Evolutionary conservation across 1,139 yeast genomes (phyloP).

Genomic region (Sugiyamaella sp.): DNA sequence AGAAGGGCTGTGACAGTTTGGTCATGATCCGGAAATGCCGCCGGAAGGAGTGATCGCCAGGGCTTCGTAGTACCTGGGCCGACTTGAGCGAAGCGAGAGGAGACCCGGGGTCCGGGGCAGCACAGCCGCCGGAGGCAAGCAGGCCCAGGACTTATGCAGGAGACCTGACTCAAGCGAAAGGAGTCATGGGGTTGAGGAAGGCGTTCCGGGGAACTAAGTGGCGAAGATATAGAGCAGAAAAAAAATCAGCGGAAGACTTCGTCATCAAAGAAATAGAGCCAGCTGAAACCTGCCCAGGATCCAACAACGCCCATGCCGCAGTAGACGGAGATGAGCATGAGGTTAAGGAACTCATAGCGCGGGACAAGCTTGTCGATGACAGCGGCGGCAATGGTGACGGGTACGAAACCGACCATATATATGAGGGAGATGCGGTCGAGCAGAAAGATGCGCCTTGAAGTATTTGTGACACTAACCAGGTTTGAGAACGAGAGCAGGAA

Average conservation of each 20-base stretch:
- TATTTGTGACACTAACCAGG: slow-evolving; percentile 59
- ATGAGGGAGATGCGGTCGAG: slow-evolving; percentile 71
- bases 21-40: too few relatives aligned
- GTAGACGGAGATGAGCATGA: slow-evolving; percentile 83
- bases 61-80: too few relatives aligned
- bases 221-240: not conserved
- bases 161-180: not conserved
- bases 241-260: slow-evolving; percentile 31
- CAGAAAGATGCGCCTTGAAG: slow-evolving; percentile 56
- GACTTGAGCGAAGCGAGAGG: slow-evolving; percentile 1
- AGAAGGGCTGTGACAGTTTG: too few relatives aligned
- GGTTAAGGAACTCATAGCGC: slow-evolving; percentile 63
- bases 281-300: slow-evolving; percentile 86
- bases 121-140: slow-evolving; percentile 2
- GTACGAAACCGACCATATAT: slow-evolving; percentile 69
- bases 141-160: too few relatives aligned
- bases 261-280: slow-evolving; percentile 72
- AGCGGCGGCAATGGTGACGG: slow-evolving; percentile 58
- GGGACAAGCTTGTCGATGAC: slow-evolving; percentile 57
- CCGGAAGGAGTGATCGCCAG: too few relatives aligned
- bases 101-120: slow-evolving; percentile 1
- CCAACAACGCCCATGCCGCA: slow-evolving; percentile 84
- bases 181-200: too few relatives aligned
- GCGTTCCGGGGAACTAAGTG: too few relatives aligned
- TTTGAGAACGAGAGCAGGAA: slow-evolving; percentile 73